Evolutionary conservation across 192 early-diverging fungal species (phyloP).

Genomic region (Dispira parvispora): DNA sequence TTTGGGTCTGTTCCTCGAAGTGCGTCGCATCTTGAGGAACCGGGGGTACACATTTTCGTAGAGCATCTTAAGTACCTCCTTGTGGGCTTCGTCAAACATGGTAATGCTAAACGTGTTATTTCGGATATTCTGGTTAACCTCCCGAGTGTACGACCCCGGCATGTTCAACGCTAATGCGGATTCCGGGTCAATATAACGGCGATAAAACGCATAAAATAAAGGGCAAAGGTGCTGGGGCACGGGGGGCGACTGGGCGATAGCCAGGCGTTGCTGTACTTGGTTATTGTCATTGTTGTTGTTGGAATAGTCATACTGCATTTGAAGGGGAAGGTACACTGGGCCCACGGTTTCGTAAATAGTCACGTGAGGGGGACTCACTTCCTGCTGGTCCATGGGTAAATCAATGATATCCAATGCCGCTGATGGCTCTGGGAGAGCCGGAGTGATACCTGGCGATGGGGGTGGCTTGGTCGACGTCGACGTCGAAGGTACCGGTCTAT

Average conservation of each 20-base stretch:
- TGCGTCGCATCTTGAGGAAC: constrained; percentile 22
- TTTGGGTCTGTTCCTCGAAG: not conserved
- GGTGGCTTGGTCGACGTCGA: no score
- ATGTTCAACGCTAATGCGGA: constrained; percentile 5
- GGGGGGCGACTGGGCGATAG: not conserved
- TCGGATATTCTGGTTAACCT: not conserved
- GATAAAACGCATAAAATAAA: not conserved
- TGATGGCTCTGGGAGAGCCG: not conserved
- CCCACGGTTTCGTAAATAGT: constrained; percentile 11
- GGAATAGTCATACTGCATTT: not conserved
- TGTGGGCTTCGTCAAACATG: constrained; percentile 29
- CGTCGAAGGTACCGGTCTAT: not conserved
- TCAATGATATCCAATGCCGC: no score
- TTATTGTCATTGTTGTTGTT: not conserved
- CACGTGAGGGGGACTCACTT: not conserved
- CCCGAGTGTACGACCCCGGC: not conserved
- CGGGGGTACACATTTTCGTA: constrained; percentile 35
- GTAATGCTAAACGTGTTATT: not conserved
- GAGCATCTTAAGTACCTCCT: constrained; percentile 32
- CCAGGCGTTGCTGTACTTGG: not conserved
- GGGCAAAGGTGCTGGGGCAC: constrained; percentile 1
- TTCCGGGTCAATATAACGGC: constrained; percentile 7
- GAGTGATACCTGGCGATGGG: no score
- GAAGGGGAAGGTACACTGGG: constrained; percentile 7
- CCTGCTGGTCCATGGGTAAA: no score